Evolutionary conservation across 352 stramenopile species (phyloP), one percentile per base, ranked within the genome.

Genomic region (Aphanomyces stellatus): DNA sequence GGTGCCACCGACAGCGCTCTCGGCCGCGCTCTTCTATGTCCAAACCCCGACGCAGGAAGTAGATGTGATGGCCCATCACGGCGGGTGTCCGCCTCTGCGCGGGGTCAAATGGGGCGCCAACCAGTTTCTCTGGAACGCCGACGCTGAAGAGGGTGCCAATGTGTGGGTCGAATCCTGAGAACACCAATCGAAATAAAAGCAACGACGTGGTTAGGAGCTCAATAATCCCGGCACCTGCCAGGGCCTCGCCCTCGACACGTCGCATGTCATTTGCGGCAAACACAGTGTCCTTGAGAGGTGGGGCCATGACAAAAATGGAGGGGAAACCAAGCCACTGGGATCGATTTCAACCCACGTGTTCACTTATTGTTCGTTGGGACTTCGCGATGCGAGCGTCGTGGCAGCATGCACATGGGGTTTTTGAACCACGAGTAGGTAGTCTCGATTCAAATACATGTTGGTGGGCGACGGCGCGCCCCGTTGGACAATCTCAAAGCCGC

Each of bases 111-210:
- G 28, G 30, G 79, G 82, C 30, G 72, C 79, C 42, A 91, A 91
- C 57, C 80, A 78, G 40, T 91, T 91, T 61, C 76, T 81, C 37
- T 88, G 82, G 82, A 88, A 89, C 62, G 65, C 69, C 13, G 78
- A 90, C 46, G 75, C 79, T 4, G 80, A 88, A 43, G 79, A 88
- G 72, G 78, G 79, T 2, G 77, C 79, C 2, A 84, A 85, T 24
- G 74, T 80, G 19, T 88, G 60, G 60, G 37, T 57, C 34, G 13
- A 48, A 17, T 51, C 49, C 13, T 34, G 19, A 25, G n/a, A 22
- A 51, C 25, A 5, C 7, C 8, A 24, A 13, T 8, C 42, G 25
- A 7, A 27, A 8, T 43, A 17, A 8, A 43, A 43, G 37, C 37
- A 43, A n/a, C n/a, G n/a, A n/a, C n/a, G n/a, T n/a, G n/a, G n/a